These are phyloP conservation scores for Naganishia liquefaciens DNA, from an alignment of 1,284 basidiomycete genomes.

Conservation along the genomic window DNA sequence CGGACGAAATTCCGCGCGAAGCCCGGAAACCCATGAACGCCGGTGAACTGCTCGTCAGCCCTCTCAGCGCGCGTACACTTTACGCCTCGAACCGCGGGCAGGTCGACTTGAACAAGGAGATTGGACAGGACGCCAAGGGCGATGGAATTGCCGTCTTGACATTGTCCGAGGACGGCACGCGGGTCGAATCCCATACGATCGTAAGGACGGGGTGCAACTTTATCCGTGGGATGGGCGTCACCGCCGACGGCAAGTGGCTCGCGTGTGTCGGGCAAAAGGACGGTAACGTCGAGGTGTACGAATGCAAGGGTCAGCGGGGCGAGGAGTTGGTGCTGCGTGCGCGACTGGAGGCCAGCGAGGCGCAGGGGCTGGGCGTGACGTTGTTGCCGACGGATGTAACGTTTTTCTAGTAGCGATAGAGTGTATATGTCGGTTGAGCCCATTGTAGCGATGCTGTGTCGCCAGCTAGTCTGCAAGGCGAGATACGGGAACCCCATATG, in stretches of 20 bases:
- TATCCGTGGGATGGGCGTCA: conserved; percentile 48
- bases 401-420: conserved; percentile 10
- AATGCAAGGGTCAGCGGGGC: conserved; percentile 39
- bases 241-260: conserved; percentile 47
- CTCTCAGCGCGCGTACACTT: conserved; percentile 39
- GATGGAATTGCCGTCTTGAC: conserved; percentile 48
- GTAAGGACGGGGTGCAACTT: conserved; percentile 45
- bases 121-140: conserved; percentile 39
- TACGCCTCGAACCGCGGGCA: conserved; percentile 52
- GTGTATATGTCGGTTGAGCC: no score
- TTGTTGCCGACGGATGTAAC: conserved; percentile 31
- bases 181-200: conserved; percentile 39
- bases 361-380: conserved; percentile 12
- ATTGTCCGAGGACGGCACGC: conserved; percentile 38
- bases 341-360: conserved; percentile 59
- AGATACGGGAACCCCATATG: no score
- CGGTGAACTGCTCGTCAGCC: conserved; percentile 46
- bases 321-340: conserved; percentile 56
- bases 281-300: conserved; percentile 48
- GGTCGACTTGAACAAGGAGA: conserved; percentile 41
- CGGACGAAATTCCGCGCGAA: conserved; percentile 41
- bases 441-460: no score
- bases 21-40: conserved; percentile 42
- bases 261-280: conserved; percentile 48
- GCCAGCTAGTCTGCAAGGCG: no score